Conservation (phyloP, 306 rosid genomes). For the Begonia loranthoides region DNA sequence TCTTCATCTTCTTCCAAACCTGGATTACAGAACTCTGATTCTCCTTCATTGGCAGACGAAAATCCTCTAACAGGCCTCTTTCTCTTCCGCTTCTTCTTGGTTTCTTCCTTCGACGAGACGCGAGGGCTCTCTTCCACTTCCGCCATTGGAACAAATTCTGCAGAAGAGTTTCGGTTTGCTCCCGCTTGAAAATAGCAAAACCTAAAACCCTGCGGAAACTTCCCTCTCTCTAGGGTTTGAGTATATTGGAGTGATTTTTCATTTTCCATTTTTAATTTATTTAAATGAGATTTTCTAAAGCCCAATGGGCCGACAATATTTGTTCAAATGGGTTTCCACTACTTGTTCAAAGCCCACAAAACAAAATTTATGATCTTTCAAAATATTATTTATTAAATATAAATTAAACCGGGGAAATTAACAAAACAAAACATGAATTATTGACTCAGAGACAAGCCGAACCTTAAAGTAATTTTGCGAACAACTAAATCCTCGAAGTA, state of each 20-base stretch:
- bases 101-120: constrained; percentile 13
- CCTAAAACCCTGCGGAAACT: not conserved
- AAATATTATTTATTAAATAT: too few relatives aligned
- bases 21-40: not conserved
- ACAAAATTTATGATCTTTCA: too few relatives aligned
- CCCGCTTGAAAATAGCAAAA: not conserved
- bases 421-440: too few relatives aligned
- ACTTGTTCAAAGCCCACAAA: too few relatives aligned
- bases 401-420: too few relatives aligned
- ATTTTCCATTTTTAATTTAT: too few relatives aligned
- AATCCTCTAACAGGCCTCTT: constrained; percentile 25
- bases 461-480: too few relatives aligned
- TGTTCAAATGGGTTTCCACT: too few relatives aligned
- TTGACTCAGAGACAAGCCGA: too few relatives aligned
- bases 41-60: constrained; percentile 1
- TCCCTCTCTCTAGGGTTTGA: not conserved
- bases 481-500: too few relatives aligned
- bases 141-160: constrained; percentile 21
- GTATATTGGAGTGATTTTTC: too few relatives aligned
- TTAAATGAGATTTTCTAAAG: not conserved
- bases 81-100: constrained; percentile 42
- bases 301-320: not conserved
- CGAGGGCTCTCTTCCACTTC: constrained; percentile 12
- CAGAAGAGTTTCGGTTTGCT: not conserved
- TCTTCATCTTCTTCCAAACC: not conserved